Evolutionary conservation across 2,329 filamentous ascomycete species (phyloP).

Genomic region (Chalara sp.): DNA sequence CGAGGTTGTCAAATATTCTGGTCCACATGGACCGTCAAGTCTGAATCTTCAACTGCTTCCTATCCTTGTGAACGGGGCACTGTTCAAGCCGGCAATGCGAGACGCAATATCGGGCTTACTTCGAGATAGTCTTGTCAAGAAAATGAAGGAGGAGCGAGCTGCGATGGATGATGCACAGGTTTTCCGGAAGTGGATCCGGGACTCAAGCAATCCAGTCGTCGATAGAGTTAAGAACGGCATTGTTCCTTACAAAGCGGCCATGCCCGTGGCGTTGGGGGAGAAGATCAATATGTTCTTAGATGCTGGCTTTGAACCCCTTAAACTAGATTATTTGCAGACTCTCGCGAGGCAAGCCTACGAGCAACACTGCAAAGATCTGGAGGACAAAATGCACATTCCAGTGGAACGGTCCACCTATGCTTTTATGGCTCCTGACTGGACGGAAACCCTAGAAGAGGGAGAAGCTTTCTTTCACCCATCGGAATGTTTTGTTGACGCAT

Average conservation of each 20-base stretch:
- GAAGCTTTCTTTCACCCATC: slow-evolving; percentile 67
- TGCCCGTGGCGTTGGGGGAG: slow-evolving; percentile 35
- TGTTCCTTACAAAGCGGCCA: slow-evolving; percentile 14
- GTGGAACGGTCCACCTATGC: slow-evolving; percentile 55
- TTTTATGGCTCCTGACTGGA: slow-evolving; percentile 64
- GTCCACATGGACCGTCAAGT: slow-evolving; percentile 41
- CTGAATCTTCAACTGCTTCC: slow-evolving; percentile 65
- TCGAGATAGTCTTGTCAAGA: slow-evolving; percentile 38
- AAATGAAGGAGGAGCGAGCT: slow-evolving; percentile 44
- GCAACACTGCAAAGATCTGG: slow-evolving; percentile 26
- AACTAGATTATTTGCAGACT: slow-evolving; percentile 42
- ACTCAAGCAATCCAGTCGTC: slow-evolving; percentile 34
- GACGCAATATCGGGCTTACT: slow-evolving; percentile 43
- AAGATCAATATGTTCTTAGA: slow-evolving; percentile 47
- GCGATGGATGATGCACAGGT: slow-evolving; percentile 42
- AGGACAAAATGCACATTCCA: slow-evolving; percentile 51
- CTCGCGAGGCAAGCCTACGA: slow-evolving; percentile 26
- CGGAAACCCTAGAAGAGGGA: slow-evolving; percentile 49
- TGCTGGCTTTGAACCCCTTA: slow-evolving; percentile 49
- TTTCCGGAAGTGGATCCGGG: slow-evolving; percentile 48
- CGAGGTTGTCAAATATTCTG: slow-evolving; percentile 49
- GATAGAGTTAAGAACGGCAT: slow-evolving; percentile 25
- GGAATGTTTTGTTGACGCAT: slow-evolving; percentile 42
- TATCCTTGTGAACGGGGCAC: slow-evolving; percentile 55
- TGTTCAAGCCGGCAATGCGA: slow-evolving; percentile 37